Evolutionary conservation across 2,329 filamentous ascomycete species (phyloP).

Genomic region (Colletotrichum tanaceti): DNA sequence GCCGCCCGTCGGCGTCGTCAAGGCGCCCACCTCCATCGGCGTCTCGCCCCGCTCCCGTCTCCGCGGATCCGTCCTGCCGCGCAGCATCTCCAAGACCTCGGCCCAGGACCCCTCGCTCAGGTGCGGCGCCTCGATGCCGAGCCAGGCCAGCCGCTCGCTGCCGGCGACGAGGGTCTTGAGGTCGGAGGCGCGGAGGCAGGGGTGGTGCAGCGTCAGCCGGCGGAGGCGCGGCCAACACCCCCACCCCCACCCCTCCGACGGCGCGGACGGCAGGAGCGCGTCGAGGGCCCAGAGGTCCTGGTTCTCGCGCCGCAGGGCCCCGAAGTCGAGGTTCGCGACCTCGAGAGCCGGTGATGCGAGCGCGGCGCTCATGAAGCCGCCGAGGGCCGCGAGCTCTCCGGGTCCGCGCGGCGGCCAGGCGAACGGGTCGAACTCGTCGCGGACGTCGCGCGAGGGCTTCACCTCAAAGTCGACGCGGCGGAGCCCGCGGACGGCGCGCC

Average conservation of each 20-base stretch:
- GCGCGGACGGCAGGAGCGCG: neutral
- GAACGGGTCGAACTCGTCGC: neutral
- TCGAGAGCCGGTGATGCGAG: neutral
- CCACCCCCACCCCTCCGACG: neutral
- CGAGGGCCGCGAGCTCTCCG: neutral
- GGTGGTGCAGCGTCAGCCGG: neutral
- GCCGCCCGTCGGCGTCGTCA: neutral
- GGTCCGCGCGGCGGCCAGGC: slow-evolving; percentile 1
- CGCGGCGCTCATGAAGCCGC: slow-evolving; percentile 5
- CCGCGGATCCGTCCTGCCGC: neutral
- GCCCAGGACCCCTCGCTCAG: slow-evolving; percentile 6
- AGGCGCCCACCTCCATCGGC: neutral
- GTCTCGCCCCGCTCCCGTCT: neutral
- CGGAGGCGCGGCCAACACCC: neutral
- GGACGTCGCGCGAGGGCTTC: neutral
- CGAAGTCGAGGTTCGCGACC: neutral
- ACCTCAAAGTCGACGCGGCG: neutral
- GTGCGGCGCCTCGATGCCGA: neutral
- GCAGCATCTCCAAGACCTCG: slow-evolving; percentile 8
- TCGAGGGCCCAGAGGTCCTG: slow-evolving; percentile 6
- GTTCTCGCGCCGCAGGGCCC: neutral
- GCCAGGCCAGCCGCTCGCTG: neutral
- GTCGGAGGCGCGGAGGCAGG: slow-evolving; percentile 2
- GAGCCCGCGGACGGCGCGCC: neutral
- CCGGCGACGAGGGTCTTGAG: neutral